Evolutionary conservation across 2,329 filamentous ascomycete genomes (phyloP), one percentile per base, ranked within the genome.

Genomic region (Fusarium sp.): DNA sequence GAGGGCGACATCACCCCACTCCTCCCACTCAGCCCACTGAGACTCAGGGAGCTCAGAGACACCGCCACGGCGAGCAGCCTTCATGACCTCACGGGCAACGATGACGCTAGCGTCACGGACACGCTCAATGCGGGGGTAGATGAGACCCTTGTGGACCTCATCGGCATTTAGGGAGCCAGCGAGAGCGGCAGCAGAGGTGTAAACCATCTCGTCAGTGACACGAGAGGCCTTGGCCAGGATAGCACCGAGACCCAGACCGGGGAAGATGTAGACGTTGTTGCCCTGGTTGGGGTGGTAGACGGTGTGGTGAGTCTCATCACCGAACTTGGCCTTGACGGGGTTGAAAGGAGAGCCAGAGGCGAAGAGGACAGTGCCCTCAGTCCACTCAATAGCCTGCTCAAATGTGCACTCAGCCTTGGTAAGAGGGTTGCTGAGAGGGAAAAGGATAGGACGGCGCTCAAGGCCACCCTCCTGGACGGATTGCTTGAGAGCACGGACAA

Each of bases 321-420:
- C 78, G 65, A 83, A 84, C 82, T 91, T 91, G 76, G 88, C 86
- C 55, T 86, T 88, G 77, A 92, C 86, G 4, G 90, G 86, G 26
- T 89, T 87, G 87, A 98, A 98, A 15, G 96, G 96, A 49, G 94
- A 97, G 68, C 96, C 96, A 8, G 94, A 97, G 51, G 96, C 96
- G 77, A 99, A 99, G 78, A 99, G 89, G 74, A 90, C 94, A 57
- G 90, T 92, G 65, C 95, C 95, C 62, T 98, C 92, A 12, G 95
- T 98, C 89, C 95, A 90, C 75, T 89, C 88, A 76, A 98, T 87
- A 16, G 96, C 96, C 77, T 96, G 92, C 84, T 97, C 94, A 76
- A 97, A 98, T 16, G 93, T 97, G 84, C 96, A 98, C 83, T 99
- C 96, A 10, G 95, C 97, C 85, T 98, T 97, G 82, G 91, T 94